phyloP scores from a whole-genome alignment of 2,329 filamentous ascomycete genomes.

The Claviceps sp. region DNA sequence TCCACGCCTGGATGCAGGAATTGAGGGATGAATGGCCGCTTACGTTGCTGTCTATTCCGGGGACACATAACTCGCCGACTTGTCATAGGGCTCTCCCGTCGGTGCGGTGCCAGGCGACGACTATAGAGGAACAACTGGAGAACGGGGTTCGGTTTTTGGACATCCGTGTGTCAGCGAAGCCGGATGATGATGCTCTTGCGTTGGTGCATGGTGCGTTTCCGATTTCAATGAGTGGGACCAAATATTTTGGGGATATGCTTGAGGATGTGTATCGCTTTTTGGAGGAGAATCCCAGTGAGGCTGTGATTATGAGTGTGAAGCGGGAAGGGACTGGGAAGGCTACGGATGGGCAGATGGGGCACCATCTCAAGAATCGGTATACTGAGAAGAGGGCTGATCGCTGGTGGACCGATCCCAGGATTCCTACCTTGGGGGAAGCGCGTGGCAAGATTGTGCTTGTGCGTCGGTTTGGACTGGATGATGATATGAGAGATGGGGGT shows the following conservation, averaged over 20 bases:
- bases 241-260: constrained; percentile 64
- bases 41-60: constrained; percentile 75
- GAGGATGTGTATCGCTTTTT: constrained; percentile 63
- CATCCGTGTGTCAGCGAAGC: constrained; percentile 52
- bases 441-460: constrained; percentile 76
- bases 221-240: constrained; percentile 67
- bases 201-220: constrained; percentile 89
- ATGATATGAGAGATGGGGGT: constrained; percentile 30
- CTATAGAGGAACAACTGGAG: constrained; percentile 61
- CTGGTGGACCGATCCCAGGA: constrained; percentile 68
- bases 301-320: constrained; percentile 77
- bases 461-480: constrained; percentile 60
- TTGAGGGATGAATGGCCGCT: constrained; percentile 60
- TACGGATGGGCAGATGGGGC: constrained; percentile 65
- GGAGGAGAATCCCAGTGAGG: constrained; percentile 63
- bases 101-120: constrained; percentile 81
- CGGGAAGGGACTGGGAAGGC: constrained; percentile 74
- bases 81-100: constrained; percentile 75
- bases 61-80: constrained; percentile 90
- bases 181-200: constrained; percentile 50
- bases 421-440: constrained; percentile 66
- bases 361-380: constrained; percentile 62
- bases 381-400: constrained; percentile 37
- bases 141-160: constrained; percentile 94
- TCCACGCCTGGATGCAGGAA: constrained; percentile 68